These are phyloP conservation scores for Trichosporon faecale DNA, from an alignment of 1,284 basidiomycete genomes.

Conservation along the genomic window DNA sequence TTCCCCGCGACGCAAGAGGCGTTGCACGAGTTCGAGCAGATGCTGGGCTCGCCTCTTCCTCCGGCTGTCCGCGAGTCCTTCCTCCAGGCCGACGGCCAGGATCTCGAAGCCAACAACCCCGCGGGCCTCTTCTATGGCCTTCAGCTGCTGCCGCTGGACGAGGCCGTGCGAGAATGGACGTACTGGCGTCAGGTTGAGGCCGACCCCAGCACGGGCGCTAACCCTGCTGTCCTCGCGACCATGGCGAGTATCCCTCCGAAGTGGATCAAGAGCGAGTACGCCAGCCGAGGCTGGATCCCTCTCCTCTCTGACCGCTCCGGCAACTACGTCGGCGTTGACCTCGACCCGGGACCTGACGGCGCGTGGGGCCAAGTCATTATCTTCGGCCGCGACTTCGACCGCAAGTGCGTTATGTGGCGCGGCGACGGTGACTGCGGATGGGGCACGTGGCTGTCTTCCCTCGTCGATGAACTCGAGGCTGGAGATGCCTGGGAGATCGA, in stretches of 20 bases:
- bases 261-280: conserved; percentile 90
- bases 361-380: conserved; percentile 89
- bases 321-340: conserved; percentile 94
- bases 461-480: conserved; percentile 87
- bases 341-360: conserved; percentile 77
- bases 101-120: conserved; percentile 64
- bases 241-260: conserved; percentile 88
- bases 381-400: conserved; percentile 96
- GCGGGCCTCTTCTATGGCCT: conserved; percentile 80
- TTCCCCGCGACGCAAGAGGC: conserved; percentile 73
- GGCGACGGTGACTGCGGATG: conserved; percentile 89
- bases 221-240: conserved; percentile 63
- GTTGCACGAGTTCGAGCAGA: conserved; percentile 71
- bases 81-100: conserved; percentile 76
- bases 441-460: conserved; percentile 89
- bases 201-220: conserved; percentile 69
- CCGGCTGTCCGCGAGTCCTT: conserved; percentile 78
- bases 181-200: conserved; percentile 90
- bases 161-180: conserved; percentile 85
- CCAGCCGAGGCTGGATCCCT: conserved; percentile 92
- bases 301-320: conserved; percentile 88
- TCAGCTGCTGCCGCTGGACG: conserved; percentile 76
- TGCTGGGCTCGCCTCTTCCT: conserved; percentile 76
- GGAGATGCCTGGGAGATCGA: conserved; percentile 83
- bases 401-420: conserved; percentile 89